Base-by-base conservation (phyloP, 495 filamentous ascomycete species). In the Glarea lozoyensis region DNA sequence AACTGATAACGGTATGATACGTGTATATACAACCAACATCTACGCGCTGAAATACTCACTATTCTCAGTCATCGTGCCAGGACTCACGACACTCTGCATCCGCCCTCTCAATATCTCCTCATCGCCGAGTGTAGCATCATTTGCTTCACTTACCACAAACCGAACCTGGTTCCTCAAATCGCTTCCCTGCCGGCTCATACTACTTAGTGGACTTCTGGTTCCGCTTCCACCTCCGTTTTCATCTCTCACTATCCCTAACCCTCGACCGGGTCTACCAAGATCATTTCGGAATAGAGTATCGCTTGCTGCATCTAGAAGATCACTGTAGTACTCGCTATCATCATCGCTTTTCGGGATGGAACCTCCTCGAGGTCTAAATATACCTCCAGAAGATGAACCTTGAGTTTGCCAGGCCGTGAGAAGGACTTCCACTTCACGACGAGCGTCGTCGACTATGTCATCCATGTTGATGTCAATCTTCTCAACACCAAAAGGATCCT, bases 391-490 rank as follows among this genome's bases (percentile, higher is more conserved):
- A 12, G 38, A 34, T n/a, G 38, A 24, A 2, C 53, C 53, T 39
- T 51, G 48, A n/a, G 49, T 56, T 37, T 56, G 70, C 82, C 82
- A 88, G 45, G 82, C 79, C 1, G 69, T 65, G 1, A 86, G 50
- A 36, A 85, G 60, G 15, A 79, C 79, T 38, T 72, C 66, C 21
- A 82, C 69, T 61, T 88, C 83, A 27, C 60, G 68, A 41, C 76
- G 66, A 27, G 74, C 64, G 55, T 88, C 83, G 35, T 80, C 76
- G 6, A 81, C 76, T 42, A 86, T 75, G 10, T 72, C 80, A 55
- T 86, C 83, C 73, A 86, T 83, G 55, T 83, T 83, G 60, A 88
- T 86, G 57, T 86, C 83, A 43, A 84, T 86, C 48, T 73, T 73
- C 48, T 84, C 82, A 4, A 52, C 48, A 5, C 83, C 81, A 57